phyloP scores from a whole-genome alignment of 768 basidiomycete species.

The Clitopilus hobsonii region DNA sequence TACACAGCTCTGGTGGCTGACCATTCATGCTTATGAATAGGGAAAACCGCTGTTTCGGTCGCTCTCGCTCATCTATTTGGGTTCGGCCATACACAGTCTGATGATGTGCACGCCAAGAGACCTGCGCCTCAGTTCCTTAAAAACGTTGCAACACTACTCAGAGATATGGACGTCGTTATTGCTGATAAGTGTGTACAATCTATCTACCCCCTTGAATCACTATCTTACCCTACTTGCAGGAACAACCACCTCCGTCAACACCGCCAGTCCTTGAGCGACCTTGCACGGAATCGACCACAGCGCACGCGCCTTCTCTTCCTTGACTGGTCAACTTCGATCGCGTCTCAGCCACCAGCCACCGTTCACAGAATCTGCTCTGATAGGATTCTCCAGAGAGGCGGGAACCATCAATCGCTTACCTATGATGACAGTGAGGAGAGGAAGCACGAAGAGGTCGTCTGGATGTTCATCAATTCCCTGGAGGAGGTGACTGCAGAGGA shows the following conservation, averaged over 20 bases:
- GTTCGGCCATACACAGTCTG: conserved; percentile 91
- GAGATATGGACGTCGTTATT: conserved; percentile 72
- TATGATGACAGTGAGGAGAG: conserved; percentile 41
- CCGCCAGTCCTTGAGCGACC: conserved; percentile 63
- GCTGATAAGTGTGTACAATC: conserved; percentile 74
- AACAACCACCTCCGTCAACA: conserved; percentile 90
- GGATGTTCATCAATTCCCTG: conserved; percentile 64
- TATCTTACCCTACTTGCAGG: conserved; percentile 22
- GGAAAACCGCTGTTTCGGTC: conserved; percentile 83
- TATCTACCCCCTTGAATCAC: not conserved
- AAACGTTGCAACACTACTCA: conserved; percentile 63
- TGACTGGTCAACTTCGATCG: conserved; percentile 51
- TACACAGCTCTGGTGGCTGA: not conserved
- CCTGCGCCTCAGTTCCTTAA: conserved; percentile 63
- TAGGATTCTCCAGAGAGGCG: conserved; percentile 70
- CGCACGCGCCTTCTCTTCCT: conserved; percentile 78
- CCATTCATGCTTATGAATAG: conserved; percentile 29
- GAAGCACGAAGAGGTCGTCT: conserved; percentile 76
- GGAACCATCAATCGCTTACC: conserved; percentile 80
- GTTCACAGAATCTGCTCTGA: conserved; percentile 75
- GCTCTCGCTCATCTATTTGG: conserved; percentile 77
- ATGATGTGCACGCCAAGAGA: conserved; percentile 80
- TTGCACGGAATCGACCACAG: conserved; percentile 35
- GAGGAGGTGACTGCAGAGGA: conserved; percentile 49
- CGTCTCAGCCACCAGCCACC: conserved; percentile 51